Evolutionary conservation across 805 yeast genomes (phyloP).

Genomic region (Jamesozyma piceae): DNA sequence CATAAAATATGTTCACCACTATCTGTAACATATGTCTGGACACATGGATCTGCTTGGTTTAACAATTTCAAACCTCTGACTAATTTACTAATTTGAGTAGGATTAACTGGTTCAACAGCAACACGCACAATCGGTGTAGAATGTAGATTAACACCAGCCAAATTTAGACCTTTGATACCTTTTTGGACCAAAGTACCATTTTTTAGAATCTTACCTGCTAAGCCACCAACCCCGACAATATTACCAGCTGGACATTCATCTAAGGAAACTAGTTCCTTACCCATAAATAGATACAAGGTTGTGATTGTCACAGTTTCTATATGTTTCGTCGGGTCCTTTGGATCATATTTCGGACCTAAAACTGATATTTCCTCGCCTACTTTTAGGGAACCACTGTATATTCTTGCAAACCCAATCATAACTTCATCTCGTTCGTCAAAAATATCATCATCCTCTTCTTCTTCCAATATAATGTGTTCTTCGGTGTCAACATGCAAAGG

Average conservation of each 20-base stretch:
- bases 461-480: slow-evolving; percentile 29
- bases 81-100: slow-evolving; percentile 63
- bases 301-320: slow-evolving; percentile 50
- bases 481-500: slow-evolving; percentile 29
- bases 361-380: slow-evolving; percentile 70
- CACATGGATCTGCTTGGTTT: slow-evolving; percentile 90
- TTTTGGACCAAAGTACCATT: slow-evolving; percentile 72
- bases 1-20: slow-evolving; percentile 89
- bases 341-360: slow-evolving; percentile 82
- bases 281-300: slow-evolving; percentile 79
- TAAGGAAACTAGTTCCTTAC: slow-evolving; percentile 73
- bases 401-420: slow-evolving; percentile 78
- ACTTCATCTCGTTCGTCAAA: slow-evolving; percentile 48
- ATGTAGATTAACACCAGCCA: slow-evolving; percentile 65
- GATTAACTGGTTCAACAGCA: slow-evolving; percentile 90
- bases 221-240: slow-evolving; percentile 88
- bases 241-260: slow-evolving; percentile 87
- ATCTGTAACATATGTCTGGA: slow-evolving; percentile 75
- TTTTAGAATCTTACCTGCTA: slow-evolving; percentile 72
- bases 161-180: slow-evolving; percentile 52
- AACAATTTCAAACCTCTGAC: slow-evolving; percentile 71
- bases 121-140: slow-evolving; percentile 91
- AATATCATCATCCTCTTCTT: slow-evolving; percentile 38
- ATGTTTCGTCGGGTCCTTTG: slow-evolving; percentile 47
- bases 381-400: slow-evolving; percentile 73